Conservation (phyloP, 2,329 filamentous ascomycete genomes). For the Fusarium tuaranense region DNA sequence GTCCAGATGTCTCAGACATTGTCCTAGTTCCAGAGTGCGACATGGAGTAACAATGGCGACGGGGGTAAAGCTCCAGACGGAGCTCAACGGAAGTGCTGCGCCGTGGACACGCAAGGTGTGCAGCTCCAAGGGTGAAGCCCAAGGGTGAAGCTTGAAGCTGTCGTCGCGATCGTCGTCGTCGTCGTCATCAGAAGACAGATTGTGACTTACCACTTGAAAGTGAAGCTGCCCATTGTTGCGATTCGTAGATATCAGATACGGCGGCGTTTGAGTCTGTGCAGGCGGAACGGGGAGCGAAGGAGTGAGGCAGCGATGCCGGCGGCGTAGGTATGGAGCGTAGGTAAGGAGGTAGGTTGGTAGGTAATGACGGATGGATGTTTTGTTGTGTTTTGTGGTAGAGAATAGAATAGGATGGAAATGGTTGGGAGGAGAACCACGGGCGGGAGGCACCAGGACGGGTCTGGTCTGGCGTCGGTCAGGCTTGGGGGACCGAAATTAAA, state of each 20-base stretch:
- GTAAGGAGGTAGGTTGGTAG: constrained; percentile 7
- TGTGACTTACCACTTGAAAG: constrained; percentile 74
- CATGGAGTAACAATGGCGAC: constrained; percentile 10
- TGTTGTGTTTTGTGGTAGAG: constrained; percentile 35
- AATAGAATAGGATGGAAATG: constrained; percentile 26
- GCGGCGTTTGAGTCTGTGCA: constrained; percentile 26
- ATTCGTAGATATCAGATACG: constrained; percentile 34
- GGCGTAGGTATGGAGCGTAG: constrained; percentile 25
- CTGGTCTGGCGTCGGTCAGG: constrained; percentile 42
- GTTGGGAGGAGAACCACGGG: constrained; percentile 40
- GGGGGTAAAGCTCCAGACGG: constrained; percentile 7
- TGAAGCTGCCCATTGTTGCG: constrained; percentile 72
- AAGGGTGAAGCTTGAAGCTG: not conserved
- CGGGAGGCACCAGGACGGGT: constrained; percentile 37
- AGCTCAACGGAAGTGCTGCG: constrained; percentile 26
- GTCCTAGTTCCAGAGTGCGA: constrained; percentile 19
- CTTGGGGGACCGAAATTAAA: constrained; percentile 45
- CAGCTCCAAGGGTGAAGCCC: constrained; percentile 1
- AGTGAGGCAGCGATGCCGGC: constrained; percentile 22
- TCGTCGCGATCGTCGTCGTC: constrained; percentile 21
- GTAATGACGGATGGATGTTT: constrained; percentile 28
- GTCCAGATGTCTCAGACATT: constrained; percentile 41
- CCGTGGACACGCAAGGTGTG: constrained; percentile 17
- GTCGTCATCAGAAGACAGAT: constrained; percentile 33
- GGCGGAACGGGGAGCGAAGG: constrained; percentile 18